phyloP scores from a whole-genome alignment of 129 eudicot species.

The Pseudognaphalium luteoalbum region DNA sequence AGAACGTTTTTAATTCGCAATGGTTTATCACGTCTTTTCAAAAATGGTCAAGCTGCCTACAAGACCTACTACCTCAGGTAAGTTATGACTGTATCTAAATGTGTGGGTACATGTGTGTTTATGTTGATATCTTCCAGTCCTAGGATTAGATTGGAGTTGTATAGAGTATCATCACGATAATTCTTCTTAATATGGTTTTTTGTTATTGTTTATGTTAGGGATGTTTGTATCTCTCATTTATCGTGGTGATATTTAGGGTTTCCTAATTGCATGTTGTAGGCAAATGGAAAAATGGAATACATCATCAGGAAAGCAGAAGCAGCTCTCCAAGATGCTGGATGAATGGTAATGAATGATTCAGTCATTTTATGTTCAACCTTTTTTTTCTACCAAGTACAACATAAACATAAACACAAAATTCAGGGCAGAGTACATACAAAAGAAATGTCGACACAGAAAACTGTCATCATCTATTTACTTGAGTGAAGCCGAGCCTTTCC shows the following conservation, averaged over 20 bases:
- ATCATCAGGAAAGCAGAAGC: slow-evolving; percentile 68
- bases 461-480: slow-evolving; percentile 74
- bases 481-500: slow-evolving; percentile 93
- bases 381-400: slow-evolving; percentile 16
- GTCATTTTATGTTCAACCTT: background rate
- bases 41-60: slow-evolving; percentile 88
- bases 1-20: slow-evolving; percentile 90
- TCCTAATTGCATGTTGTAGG: slow-evolving; percentile 37
- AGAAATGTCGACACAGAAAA: slow-evolving; percentile 65
- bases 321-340: slow-evolving; percentile 85
- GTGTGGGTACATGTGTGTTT: background rate
- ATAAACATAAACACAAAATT: background rate
- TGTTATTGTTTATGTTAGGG: background rate
- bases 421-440: slow-evolving; percentile 79
- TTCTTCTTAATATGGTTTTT: background rate
- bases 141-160: background rate
- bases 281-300: slow-evolving; percentile 96
- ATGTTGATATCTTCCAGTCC: background rate
- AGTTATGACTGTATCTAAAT: slow-evolving; percentile 3
- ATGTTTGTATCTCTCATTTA: background rate
- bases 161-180: background rate
- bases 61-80: slow-evolving; percentile 79
- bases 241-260: background rate
- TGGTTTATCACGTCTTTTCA: slow-evolving; percentile 78
- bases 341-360: slow-evolving; percentile 64